Conservation (phyloP, 202 grass and related monocot species). For the Setaria viridis region DNA sequence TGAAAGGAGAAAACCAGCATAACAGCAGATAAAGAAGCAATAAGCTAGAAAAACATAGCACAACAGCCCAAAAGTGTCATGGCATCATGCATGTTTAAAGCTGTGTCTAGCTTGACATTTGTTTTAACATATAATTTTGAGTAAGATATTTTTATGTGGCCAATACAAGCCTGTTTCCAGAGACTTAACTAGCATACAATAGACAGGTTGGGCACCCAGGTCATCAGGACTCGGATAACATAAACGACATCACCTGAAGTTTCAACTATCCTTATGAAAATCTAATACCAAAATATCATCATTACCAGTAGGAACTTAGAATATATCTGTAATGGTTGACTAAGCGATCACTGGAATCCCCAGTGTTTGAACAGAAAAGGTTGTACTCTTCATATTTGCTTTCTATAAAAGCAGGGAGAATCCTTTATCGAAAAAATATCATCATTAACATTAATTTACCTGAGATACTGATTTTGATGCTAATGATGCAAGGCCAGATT, state of each 20-base stretch:
- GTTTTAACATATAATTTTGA: background rate
- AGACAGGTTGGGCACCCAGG: background rate
- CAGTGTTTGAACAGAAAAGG: no score
- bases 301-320: background rate
- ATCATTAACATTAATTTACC: slow-evolving; percentile 51
- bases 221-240: background rate
- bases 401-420: no score
- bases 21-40: background rate
- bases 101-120: background rate
- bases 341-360: no score
- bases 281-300: slow-evolving; percentile 9
- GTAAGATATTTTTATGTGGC: background rate
- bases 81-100: background rate
- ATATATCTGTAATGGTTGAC: no score
- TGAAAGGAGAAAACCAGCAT: background rate
- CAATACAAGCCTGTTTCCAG: slow-evolving; percentile 17
- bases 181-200: slow-evolving; percentile 1
- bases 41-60: background rate
- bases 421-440: no score
- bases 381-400: no score
- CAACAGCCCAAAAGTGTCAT: background rate
- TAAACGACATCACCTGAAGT: background rate
- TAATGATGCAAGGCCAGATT: slow-evolving; percentile 76
- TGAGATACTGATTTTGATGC: slow-evolving; percentile 58
- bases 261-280: slow-evolving; percentile 2